phyloP scores from a whole-genome alignment of 2,329 filamentous ascomycete genomes.

The Pseudocercospora fuligena region DNA sequence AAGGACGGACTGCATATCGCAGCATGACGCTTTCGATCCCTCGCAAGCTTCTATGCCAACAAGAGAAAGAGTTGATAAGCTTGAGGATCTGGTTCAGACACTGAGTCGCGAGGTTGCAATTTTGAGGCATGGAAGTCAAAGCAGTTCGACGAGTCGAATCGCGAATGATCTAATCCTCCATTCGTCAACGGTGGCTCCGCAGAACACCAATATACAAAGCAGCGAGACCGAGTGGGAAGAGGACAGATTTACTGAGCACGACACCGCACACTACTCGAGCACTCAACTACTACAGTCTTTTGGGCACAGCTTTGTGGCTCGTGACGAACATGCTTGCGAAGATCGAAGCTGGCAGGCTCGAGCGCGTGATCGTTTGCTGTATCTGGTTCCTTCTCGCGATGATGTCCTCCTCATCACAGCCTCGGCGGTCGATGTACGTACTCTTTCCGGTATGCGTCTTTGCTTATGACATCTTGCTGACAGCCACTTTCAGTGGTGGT shows the following conservation, averaged over 20 bases:
- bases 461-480: background rate
- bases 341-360: background rate
- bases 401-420: slow-evolving; percentile 9
- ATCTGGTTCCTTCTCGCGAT: slow-evolving; percentile 7
- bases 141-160: background rate
- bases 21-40: slow-evolving; percentile 5
- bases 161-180: background rate
- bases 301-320: background rate
- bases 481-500: slow-evolving; percentile 3
- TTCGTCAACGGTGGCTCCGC: no score
- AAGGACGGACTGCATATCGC: slow-evolving; percentile 2
- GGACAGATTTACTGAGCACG: background rate
- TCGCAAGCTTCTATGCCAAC: slow-evolving; percentile 10
- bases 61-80: slow-evolving; percentile 12
- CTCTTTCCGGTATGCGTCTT: no score
- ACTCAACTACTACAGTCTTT: background rate
- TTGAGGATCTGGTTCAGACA: slow-evolving; percentile 10
- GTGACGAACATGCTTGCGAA: background rate
- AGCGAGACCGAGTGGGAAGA: background rate
- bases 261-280: background rate
- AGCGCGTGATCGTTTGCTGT: background rate
- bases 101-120: slow-evolving; percentile 6
- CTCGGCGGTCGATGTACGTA: slow-evolving; percentile 7
- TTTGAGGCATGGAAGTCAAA: background rate
- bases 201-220: background rate